Percentiles rank a stretch among this genome's conserved stretches.
Conservation (phyloP, 2,329 filamentous ascomycete genomes). For the Grosmannia clavigera region DNA sequence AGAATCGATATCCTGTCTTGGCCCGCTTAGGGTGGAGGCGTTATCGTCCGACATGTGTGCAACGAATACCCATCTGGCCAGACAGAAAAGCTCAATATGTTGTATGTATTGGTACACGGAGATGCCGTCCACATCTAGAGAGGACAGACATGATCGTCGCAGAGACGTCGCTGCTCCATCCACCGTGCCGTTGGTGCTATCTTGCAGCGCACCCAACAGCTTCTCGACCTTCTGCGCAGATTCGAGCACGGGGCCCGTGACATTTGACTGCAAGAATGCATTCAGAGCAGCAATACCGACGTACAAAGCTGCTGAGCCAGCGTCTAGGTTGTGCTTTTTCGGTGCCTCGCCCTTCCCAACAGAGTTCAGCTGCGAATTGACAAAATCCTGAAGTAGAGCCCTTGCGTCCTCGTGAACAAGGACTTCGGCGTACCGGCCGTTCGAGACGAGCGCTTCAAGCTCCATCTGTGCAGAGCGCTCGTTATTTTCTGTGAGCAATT, state of each 20-base stretch:
- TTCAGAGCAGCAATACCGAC: slow-evolving; percentile 59
- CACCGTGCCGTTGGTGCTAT: not conserved
- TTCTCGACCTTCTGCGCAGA: slow-evolving; percentile 18
- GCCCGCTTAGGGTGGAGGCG: not conserved
- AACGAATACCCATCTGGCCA: slow-evolving; percentile 38
- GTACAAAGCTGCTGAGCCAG: slow-evolving; percentile 15
- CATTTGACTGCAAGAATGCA: slow-evolving; percentile 74
- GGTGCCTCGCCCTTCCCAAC: not conserved
- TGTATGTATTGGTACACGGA: slow-evolving; percentile 77
- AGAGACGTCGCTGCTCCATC: slow-evolving; percentile 21
- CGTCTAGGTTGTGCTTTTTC: not conserved
- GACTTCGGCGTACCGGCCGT: slow-evolving; percentile 8
- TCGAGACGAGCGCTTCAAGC: not conserved
- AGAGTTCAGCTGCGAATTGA: not conserved
- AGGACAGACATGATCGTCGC: slow-evolving; percentile 49
- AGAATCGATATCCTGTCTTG: slow-evolving; percentile 18
- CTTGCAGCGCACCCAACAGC: slow-evolving; percentile 18
- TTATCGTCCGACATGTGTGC: not conserved
- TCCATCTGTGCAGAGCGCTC: slow-evolving; percentile 4
- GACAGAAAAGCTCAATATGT: slow-evolving; percentile 67
- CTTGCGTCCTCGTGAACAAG: slow-evolving; percentile 1
- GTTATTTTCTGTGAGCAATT: not conserved
- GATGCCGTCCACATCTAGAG: slow-evolving; percentile 70
- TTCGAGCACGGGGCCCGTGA: slow-evolving; percentile 72
- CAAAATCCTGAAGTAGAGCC: slow-evolving; percentile 4